Conservation (phyloP, 2,329 filamentous ascomycete genomes). For the Pseudocercospora crystallina region DNA sequence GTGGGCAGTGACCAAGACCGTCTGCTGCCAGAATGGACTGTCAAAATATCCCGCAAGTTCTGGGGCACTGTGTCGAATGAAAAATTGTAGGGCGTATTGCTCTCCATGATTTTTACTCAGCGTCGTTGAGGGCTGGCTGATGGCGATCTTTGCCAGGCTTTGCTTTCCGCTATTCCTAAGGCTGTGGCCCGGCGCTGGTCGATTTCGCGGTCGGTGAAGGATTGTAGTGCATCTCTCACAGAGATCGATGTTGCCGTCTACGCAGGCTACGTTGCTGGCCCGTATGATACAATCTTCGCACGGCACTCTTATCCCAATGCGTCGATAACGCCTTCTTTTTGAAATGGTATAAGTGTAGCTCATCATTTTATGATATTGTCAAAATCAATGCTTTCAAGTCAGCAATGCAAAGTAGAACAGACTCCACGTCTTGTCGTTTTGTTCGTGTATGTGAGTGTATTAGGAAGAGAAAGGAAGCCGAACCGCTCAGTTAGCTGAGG, state of each 20-base stretch:
- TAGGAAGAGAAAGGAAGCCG: no score
- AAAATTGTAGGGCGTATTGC: conserved; percentile 27
- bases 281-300: conserved; percentile 29
- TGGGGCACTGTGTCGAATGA: conserved; percentile 25
- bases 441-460: no score
- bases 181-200: not conserved
- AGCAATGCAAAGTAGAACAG: no score
- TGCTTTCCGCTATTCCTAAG: not conserved
- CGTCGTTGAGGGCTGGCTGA: conserved; percentile 1
- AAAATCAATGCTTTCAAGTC: no score
- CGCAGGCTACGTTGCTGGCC: conserved; percentile 20
- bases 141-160: no score
- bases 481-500: no score
- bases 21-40: conserved; percentile 29
- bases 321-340: conserved; percentile 13
- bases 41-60: conserved; percentile 29
- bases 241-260: conserved; percentile 20
- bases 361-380: no score
- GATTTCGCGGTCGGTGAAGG: conserved; percentile 19
- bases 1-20: conserved; percentile 22
- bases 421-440: no score
- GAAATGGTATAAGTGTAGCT: no score
- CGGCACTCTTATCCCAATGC: conserved; percentile 19
- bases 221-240: conserved; percentile 24
- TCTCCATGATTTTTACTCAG: not conserved